Conservation (phyloP, 768 basidiomycete species). For the Trametes maxima region DNA sequence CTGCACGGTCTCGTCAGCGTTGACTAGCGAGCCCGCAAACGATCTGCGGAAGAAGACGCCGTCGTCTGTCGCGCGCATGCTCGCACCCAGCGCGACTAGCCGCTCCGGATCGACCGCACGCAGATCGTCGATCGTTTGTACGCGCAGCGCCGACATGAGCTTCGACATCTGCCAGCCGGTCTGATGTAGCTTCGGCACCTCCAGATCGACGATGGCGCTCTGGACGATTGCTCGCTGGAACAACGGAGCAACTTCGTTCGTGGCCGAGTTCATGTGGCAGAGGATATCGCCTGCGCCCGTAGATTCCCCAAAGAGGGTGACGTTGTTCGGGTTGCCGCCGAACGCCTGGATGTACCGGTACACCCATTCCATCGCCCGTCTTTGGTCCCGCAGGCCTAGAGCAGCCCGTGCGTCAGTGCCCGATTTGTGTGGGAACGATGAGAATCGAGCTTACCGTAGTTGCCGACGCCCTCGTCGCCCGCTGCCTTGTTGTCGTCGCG, state of each 20-base stretch:
- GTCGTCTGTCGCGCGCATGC: slow-evolving; percentile 64
- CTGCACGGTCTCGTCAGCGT: slow-evolving; percentile 27
- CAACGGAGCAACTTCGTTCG: slow-evolving; percentile 59
- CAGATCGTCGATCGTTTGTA: slow-evolving; percentile 61
- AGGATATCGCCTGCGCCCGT: slow-evolving; percentile 40
- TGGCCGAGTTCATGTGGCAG: slow-evolving; percentile 55
- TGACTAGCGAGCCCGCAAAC: slow-evolving; percentile 32
- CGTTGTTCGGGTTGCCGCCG: slow-evolving; percentile 48
- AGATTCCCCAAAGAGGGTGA: slow-evolving; percentile 38
- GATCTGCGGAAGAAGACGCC: slow-evolving; percentile 65
- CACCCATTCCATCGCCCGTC: slow-evolving; percentile 53
- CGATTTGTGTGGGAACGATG: background rate
- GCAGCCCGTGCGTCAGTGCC: background rate
- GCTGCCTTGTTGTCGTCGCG: slow-evolving; percentile 65
- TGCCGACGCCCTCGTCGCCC: slow-evolving; percentile 74
- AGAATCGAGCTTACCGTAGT: slow-evolving; percentile 58
- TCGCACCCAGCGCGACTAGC: slow-evolving; percentile 50
- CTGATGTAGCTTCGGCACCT: slow-evolving; percentile 56
- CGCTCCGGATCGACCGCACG: slow-evolving; percentile 59
- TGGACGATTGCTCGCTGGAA: slow-evolving; percentile 80
- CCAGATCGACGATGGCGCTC: slow-evolving; percentile 64
- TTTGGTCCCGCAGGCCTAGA: slow-evolving; percentile 39
- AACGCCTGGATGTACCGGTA: slow-evolving; percentile 53
- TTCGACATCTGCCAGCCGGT: slow-evolving; percentile 72
- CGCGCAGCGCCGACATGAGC: slow-evolving; percentile 56